phyloP scores from a whole-genome alignment of 116 monocot genomes.

The Dioscorea cayenensis region DNA sequence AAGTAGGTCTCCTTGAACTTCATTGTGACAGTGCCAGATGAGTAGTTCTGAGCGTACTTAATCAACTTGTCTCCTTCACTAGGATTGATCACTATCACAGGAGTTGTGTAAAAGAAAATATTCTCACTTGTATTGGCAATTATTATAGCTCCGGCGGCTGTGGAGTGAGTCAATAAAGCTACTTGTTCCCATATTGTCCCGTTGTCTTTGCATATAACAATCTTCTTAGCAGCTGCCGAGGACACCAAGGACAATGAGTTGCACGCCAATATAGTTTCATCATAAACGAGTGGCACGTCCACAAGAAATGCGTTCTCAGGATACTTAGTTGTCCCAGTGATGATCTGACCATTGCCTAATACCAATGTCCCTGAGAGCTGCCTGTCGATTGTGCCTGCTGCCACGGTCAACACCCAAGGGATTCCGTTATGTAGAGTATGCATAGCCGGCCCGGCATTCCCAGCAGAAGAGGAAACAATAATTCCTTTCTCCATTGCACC shows the following conservation, averaged over 20 bases:
- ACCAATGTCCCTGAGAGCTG: constrained; percentile 18
- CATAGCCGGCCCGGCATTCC: constrained; percentile 44
- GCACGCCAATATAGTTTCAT: constrained; percentile 15
- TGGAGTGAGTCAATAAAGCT: too few relatives aligned
- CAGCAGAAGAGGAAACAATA: constrained; percentile 46
- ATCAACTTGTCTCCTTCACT: constrained; percentile 24
- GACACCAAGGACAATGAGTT: constrained; percentile 4
- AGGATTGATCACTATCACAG: constrained; percentile 30
- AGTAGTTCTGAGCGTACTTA: constrained; percentile 20
- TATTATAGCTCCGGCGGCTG: constrained; percentile 14
- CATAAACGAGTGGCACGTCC: constrained; percentile 19
- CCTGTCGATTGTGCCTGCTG: constrained; percentile 48
- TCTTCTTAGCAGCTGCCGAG: constrained; percentile 16
- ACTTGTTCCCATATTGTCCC: not conserved
- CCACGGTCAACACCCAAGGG: constrained; percentile 64
- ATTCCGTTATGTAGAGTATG: constrained; percentile 47
- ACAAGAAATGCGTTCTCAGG: constrained; percentile 10
- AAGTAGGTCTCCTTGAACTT: constrained; percentile 35
- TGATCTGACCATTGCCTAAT: constrained; percentile 38
- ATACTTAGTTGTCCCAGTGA: constrained; percentile 42
- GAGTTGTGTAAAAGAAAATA: constrained; percentile 18
- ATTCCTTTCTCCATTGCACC: constrained; percentile 62
- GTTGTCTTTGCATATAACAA: constrained; percentile 8
- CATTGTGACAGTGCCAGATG: constrained; percentile 29
- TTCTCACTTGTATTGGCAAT: constrained; percentile 3